Conservation (phyloP, 2,329 filamentous ascomycete genomes). For the Monosporascus sp. region DNA sequence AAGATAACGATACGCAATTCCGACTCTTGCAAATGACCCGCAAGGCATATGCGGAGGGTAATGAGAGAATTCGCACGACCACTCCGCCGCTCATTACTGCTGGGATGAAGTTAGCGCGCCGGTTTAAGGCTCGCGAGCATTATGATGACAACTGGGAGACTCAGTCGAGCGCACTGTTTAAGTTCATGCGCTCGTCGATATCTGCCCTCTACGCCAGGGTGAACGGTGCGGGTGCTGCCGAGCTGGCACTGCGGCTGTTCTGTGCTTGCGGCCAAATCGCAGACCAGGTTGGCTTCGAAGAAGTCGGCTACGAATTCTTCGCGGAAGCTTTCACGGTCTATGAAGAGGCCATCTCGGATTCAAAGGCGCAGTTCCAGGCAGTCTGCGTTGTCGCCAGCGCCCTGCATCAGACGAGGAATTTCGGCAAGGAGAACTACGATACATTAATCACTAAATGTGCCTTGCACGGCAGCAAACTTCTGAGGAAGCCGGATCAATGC, state of each 20-base stretch:
- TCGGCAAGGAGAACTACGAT: constrained; percentile 96
- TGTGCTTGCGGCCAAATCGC: constrained; percentile 89
- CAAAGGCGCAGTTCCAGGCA: constrained; percentile 94
- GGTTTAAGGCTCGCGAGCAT: constrained; percentile 87
- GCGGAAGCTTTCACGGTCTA: constrained; percentile 98
- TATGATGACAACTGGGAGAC: constrained; percentile 61
- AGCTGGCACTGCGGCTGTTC: constrained; percentile 84
- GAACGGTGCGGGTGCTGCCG: constrained; percentile 69
- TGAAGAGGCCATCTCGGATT: constrained; percentile 93
- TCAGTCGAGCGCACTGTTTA: constrained; percentile 74
- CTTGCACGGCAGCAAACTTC: constrained; percentile 89
- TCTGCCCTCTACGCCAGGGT: constrained; percentile 85
- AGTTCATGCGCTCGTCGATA: constrained; percentile 87
- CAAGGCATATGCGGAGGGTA: constrained; percentile 85
- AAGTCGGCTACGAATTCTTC: constrained; percentile 97
- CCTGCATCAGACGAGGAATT: constrained; percentile 82
- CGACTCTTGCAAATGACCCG: constrained; percentile 83
- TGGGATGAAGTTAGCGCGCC: constrained; percentile 81
- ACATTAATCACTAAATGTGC: constrained; percentile 97
- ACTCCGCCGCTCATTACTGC: constrained; percentile 88
- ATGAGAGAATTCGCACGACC: constrained; percentile 92
- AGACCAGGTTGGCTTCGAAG: constrained; percentile 86
- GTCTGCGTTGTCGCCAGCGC: constrained; percentile 91
- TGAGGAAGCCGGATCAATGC: constrained; percentile 98
- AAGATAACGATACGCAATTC: constrained; percentile 91